A percentile compares a stretch with the other conserved stretches of the same genome.
phyloP scores from a whole-genome alignment of 2,329 filamentous ascomycete genomes.

The Beauveria bassiana region DNA sequence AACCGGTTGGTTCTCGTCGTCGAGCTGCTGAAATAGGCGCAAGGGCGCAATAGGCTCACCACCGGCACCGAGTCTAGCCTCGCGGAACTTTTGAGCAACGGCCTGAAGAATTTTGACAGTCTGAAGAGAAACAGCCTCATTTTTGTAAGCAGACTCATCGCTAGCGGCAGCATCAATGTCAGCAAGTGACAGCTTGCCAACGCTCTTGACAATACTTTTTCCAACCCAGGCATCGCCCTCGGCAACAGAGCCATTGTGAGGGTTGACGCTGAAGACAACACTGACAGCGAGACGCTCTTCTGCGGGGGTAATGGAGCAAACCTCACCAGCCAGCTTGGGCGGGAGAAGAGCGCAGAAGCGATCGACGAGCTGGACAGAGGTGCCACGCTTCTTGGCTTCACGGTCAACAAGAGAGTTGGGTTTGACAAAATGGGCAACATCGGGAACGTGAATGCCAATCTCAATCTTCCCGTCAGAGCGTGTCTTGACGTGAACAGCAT shows the following conservation, averaged over 20 bases:
- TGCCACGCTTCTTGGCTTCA: conserved; percentile 96
- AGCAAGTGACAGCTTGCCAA: conserved; percentile 73
- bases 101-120: conserved; percentile 75
- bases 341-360: conserved; percentile 82
- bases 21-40: conserved; percentile 83
- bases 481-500: conserved; percentile 86
- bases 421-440: conserved; percentile 96
- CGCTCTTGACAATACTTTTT: conserved; percentile 87
- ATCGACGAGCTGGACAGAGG: conserved; percentile 90
- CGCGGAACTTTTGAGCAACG: conserved; percentile 83
- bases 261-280: conserved; percentile 86
- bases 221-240: conserved; percentile 92
- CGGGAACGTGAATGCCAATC: conserved; percentile 89
- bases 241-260: conserved; percentile 66
- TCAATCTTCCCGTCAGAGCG: conserved; percentile 80
- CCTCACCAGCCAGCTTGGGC: conserved; percentile 72
- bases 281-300: conserved; percentile 87
- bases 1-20: conserved; percentile 96
- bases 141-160: conserved; percentile 52
- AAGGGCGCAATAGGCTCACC: conserved; percentile 75
- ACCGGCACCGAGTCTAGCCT: conserved; percentile 74
- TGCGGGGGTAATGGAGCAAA: conserved; percentile 81
- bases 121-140: conserved; percentile 60
- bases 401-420: conserved; percentile 90
- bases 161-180: conserved; percentile 78